Percentiles rank a stretch among this genome's conserved stretches.
Conservation (phyloP, 2,329 filamentous ascomycete species). For the Sporothrix protearum region DNA sequence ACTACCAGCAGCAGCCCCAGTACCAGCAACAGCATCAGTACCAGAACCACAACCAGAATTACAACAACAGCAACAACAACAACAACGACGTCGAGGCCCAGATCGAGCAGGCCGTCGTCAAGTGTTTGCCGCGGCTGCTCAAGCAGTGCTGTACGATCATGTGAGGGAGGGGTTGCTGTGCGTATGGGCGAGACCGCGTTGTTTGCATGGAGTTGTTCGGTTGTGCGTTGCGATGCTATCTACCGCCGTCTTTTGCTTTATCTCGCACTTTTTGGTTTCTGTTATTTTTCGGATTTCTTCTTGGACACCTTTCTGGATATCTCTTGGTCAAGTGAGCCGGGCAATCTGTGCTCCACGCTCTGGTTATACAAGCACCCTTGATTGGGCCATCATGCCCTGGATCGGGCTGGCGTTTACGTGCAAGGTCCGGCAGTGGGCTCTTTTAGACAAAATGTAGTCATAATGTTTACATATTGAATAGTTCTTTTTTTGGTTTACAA, state of each 20-base stretch:
- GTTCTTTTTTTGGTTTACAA: background rate
- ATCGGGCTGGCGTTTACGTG: background rate
- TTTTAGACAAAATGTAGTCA: background rate
- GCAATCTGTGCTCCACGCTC: background rate
- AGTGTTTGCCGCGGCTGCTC: conserved; percentile 57
- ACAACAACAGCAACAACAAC: conserved; percentile 40
- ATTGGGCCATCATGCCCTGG: background rate
- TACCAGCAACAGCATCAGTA: conserved; percentile 43
- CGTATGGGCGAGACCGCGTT: background rate
- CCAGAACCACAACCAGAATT: conserved; percentile 40
- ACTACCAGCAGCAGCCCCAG: conserved; percentile 34
- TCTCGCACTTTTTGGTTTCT: background rate
- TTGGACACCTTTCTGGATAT: background rate
- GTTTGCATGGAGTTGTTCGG: background rate
- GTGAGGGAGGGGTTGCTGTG: conserved; percentile 44
- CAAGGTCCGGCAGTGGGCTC: background rate
- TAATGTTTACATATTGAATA: background rate
- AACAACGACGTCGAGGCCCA: conserved; percentile 54
- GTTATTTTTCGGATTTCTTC: background rate
- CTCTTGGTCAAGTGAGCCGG: background rate
- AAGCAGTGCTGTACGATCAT: conserved; percentile 70
- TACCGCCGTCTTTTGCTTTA: background rate
- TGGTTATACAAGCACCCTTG: background rate
- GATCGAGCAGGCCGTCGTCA: conserved; percentile 45
- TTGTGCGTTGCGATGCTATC: background rate